Evolutionary conservation across 352 stramenopile genomes (phyloP).

Genomic region (Peronosclerospora sorghi): DNA sequence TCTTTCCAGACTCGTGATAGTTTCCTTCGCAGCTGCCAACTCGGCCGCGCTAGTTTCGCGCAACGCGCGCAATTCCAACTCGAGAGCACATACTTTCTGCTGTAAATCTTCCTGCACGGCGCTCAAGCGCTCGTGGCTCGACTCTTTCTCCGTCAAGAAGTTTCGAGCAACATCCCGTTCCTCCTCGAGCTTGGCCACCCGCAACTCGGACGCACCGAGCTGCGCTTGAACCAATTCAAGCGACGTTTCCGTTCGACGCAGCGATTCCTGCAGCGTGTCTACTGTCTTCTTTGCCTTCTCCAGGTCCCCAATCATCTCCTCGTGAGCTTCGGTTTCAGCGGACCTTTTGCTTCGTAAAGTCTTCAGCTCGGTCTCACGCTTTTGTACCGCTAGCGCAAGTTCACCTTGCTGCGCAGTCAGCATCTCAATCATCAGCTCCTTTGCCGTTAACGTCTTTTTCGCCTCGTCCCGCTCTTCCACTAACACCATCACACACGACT

Average conservation of each 20-base stretch:
- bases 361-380: conserved; percentile 18
- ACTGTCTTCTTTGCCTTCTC: conserved; percentile 11
- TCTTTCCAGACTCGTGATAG: conserved; percentile 7
- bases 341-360: conserved; percentile 13
- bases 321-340: conserved; percentile 7
- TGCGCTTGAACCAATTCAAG: conserved; percentile 8
- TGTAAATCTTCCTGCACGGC: conserved; percentile 23
- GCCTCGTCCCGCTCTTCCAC: conserved; percentile 23
- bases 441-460: conserved; percentile 17
- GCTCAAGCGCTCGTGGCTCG: conserved; percentile 19
- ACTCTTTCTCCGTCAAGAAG: conserved; percentile 21
- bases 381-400: conserved; percentile 14
- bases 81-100: conserved; percentile 12
- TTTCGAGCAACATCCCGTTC: conserved; percentile 21
- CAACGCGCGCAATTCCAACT: conserved; percentile 15
- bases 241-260: conserved; percentile 9
- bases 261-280: conserved; percentile 6
- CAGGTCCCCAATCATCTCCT: conserved; percentile 15
- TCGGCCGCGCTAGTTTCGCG: conserved; percentile 11
- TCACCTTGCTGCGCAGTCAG: conserved; percentile 24
- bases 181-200: conserved; percentile 13
- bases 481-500: conserved; percentile 21
- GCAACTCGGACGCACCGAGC: conserved; percentile 12
- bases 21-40: conserved; percentile 15
- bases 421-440: conserved; percentile 29